Conservation (phyloP, 352 stramenopile species). For the Blastocystis sp. region DNA sequence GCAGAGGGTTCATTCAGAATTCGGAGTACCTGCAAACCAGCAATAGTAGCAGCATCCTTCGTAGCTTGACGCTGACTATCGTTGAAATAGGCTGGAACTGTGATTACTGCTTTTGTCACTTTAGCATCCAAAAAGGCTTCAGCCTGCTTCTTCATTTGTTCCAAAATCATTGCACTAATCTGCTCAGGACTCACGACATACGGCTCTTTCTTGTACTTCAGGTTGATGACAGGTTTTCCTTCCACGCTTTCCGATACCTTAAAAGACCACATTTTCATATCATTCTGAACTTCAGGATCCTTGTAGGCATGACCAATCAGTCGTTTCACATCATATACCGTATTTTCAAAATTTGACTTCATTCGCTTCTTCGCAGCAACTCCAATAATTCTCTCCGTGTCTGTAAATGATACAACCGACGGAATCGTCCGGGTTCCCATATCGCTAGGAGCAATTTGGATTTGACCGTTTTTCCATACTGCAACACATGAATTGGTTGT, state of each 20-base stretch:
- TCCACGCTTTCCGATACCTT: constrained; percentile 69
- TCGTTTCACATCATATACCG: constrained; percentile 90
- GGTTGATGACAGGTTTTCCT: constrained; percentile 61
- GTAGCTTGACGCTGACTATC: constrained; percentile 79
- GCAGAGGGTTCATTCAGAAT: constrained; percentile 83
- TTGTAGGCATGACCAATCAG: constrained; percentile 86
- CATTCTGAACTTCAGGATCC: constrained; percentile 82
- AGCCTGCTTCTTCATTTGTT: constrained; percentile 75
- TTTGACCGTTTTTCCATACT: constrained; percentile 90
- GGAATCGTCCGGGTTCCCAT: constrained; percentile 88
- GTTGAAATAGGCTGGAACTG: constrained; percentile 82
- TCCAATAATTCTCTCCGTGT: constrained; percentile 87
- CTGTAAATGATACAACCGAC: constrained; percentile 89
- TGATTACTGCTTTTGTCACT: constrained; percentile 72
- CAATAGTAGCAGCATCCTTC: constrained; percentile 77
- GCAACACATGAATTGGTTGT: constrained; percentile 82
- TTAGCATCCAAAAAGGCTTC: constrained; percentile 73
- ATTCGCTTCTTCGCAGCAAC: constrained; percentile 90
- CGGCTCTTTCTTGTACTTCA: constrained; percentile 57
- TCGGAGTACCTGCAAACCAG: constrained; percentile 85
- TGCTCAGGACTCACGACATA: constrained; percentile 40
- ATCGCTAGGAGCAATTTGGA: constrained; percentile 92
- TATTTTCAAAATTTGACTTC: constrained; percentile 82
- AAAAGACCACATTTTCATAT: constrained; percentile 89
- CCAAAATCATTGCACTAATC: constrained; percentile 65